These are phyloP conservation scores for Dioscorea zingiberensis DNA, from an alignment of 106 monocot genomes.

Conservation along the genomic window DNA sequence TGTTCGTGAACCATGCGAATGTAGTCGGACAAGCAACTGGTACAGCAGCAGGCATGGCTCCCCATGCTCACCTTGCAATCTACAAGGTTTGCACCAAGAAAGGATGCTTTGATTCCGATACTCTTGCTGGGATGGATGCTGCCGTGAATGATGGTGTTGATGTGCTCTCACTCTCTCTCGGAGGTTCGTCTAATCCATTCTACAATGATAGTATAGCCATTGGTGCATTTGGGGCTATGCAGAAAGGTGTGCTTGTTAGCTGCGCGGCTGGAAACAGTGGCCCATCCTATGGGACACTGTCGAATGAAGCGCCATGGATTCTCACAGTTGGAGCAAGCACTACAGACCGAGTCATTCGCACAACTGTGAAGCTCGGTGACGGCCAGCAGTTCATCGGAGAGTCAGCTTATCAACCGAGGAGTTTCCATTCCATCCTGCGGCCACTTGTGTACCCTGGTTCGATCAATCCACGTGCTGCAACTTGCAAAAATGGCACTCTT, in stretches of 20 bases:
- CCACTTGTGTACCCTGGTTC: not conserved
- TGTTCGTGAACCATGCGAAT: not conserved
- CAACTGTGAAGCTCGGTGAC: constrained; percentile 9
- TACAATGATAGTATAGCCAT: constrained; percentile 7
- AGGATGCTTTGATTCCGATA: constrained; percentile 1
- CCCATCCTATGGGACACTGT: not conserved
- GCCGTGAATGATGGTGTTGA: constrained; percentile 22
- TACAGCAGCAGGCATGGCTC: constrained; percentile 19
- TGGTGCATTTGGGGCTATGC: constrained; percentile 7
- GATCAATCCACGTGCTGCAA: not conserved
- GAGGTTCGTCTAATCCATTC: not conserved
- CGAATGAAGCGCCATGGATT: constrained; percentile 18
- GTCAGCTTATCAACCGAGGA: constrained; percentile 1
- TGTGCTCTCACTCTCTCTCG: constrained; percentile 20
- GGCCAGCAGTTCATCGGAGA: constrained; percentile 1
- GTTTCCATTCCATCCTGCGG: not conserved
- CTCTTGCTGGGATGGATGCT: constrained; percentile 7
- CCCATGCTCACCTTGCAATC: constrained; percentile 20
- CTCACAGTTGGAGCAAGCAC: constrained; percentile 16
- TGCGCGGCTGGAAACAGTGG: constrained; percentile 15
- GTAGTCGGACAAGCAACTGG: constrained; percentile 1
- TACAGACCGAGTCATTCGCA: constrained; percentile 1
- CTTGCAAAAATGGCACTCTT: not conserved
- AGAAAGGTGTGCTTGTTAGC: constrained; percentile 17
- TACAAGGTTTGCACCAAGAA: not conserved